A percentile compares a stretch with the other conserved stretches of the same genome.
Conservation (phyloP, 148 eudicot genomes). For the Euryodendron excelsum region DNA sequence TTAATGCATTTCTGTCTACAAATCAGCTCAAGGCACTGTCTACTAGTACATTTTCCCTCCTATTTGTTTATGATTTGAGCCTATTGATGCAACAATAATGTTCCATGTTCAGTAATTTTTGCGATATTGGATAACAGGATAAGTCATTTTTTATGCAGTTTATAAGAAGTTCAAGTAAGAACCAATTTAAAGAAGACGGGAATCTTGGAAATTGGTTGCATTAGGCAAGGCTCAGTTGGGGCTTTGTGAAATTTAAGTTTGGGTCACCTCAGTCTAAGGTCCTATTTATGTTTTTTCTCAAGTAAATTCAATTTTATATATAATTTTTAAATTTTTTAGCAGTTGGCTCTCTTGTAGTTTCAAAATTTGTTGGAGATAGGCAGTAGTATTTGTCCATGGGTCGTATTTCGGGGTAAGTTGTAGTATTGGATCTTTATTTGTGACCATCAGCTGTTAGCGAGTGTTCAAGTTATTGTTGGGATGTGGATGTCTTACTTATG, state of each 20-base stretch:
- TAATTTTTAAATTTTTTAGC: not conserved
- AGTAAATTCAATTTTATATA: not conserved
- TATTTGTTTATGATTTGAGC: not conserved
- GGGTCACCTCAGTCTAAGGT: not conserved
- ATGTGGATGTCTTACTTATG: not conserved
- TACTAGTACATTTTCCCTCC: not conserved
- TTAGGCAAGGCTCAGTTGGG: not conserved
- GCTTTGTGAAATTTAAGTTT: not conserved
- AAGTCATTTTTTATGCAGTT: not conserved
- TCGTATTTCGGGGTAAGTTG: not conserved
- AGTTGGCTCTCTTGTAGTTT: too few species aligned
- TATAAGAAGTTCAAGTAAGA: not conserved
- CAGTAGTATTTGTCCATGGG: not conserved
- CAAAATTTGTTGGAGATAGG: too few species aligned
- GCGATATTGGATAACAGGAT: not conserved
- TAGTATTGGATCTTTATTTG: not conserved
- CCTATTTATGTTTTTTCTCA: not conserved
- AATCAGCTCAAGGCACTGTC: slow-evolving; percentile 83
- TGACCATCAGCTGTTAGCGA: too few species aligned
- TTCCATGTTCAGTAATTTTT: not conserved
- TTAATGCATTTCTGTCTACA: slow-evolving; percentile 82
- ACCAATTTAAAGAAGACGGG: not conserved
- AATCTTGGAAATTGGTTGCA: not conserved
- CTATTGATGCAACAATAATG: not conserved
- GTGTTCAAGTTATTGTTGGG: not conserved